These are phyloP conservation scores for Fraxinus pennsylvanica DNA, from an alignment of 257 asterid genomes.

Conservation along the genomic window DNA sequence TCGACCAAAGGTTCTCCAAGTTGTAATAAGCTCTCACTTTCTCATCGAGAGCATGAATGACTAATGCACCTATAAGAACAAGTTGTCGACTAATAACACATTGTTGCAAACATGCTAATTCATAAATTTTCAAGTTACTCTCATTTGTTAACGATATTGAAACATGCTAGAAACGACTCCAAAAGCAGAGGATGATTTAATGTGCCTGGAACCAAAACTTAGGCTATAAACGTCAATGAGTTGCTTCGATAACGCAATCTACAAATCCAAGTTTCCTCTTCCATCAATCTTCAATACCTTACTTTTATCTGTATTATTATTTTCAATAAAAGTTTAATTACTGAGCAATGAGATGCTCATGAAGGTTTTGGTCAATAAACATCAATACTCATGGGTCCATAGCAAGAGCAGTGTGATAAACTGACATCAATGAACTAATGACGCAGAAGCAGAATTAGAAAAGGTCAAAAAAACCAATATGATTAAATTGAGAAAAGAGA, in stretches of 20 bases:
- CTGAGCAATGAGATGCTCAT: neutral
- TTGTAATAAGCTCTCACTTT: slow-evolving; percentile 91
- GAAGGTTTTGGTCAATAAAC: neutral
- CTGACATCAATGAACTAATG: neutral
- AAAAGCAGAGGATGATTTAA: neutral
- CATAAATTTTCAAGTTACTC: neutral
- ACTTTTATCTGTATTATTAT: neutral
- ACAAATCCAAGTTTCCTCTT: neutral
- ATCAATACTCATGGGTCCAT: neutral
- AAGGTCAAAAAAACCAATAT: slow-evolving; percentile 5
- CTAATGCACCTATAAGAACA: slow-evolving; percentile 51
- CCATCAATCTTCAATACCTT: neutral
- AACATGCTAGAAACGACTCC: neutral
- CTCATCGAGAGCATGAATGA: slow-evolving; percentile 89
- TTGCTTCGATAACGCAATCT: too few species aligned
- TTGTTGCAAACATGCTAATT: neutral
- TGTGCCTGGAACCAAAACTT: too few species aligned
- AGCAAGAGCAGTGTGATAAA: neutral
- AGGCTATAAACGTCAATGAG: too few species aligned
- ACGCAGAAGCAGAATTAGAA: too few species aligned
- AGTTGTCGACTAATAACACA: neutral
- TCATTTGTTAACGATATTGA: neutral
- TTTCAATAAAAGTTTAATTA: neutral
- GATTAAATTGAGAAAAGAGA: slow-evolving; percentile 12
- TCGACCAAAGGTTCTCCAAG: slow-evolving; percentile 75